Percentiles rank a stretch among this genome's conserved stretches.
These are phyloP conservation scores for Kregervanrija fluxuum DNA, from an alignment of 805 yeast genomes.

Conservation along the genomic window DNA sequence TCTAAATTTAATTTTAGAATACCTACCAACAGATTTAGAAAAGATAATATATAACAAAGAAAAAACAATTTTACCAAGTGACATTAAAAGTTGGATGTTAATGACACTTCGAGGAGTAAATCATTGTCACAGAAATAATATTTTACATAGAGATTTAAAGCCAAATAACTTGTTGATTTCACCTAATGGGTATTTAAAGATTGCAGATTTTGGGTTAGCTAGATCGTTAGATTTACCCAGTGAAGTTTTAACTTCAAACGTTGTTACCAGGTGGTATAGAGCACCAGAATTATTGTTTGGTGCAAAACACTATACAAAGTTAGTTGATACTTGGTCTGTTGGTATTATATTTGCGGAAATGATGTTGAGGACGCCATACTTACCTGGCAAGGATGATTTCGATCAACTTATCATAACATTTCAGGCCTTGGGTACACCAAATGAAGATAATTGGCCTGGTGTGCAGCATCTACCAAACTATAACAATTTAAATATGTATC, in stretches of 20 bases:
- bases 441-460: constrained; percentile 87
- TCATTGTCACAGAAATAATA: constrained; percentile 88
- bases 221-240: constrained; percentile 72
- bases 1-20: constrained; percentile 86
- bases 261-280: constrained; percentile 96
- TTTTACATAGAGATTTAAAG: constrained; percentile 87
- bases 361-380: constrained; percentile 89
- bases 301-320: constrained; percentile 80
- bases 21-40: constrained; percentile 86
- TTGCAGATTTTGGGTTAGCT: constrained; percentile 97
- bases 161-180: constrained; percentile 86
- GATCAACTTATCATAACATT: constrained; percentile 93
- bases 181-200: constrained; percentile 79
- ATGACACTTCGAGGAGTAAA: constrained; percentile 94
- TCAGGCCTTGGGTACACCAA: constrained; percentile 93
- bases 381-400: constrained; percentile 85
- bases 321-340: constrained; percentile 93
- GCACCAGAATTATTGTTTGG: constrained; percentile 93
- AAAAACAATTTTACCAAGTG: constrained; percentile 73
- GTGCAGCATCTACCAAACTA: constrained; percentile 74
- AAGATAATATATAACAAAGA: constrained; percentile 75
- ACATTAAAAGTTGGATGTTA: constrained; percentile 86
- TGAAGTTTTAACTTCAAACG: constrained; percentile 81
- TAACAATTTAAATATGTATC: constrained; percentile 66
- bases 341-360: constrained; percentile 95